Conservation (phyloP, 768 basidiomycete species). For the Lactifluus pinguis region DNA sequence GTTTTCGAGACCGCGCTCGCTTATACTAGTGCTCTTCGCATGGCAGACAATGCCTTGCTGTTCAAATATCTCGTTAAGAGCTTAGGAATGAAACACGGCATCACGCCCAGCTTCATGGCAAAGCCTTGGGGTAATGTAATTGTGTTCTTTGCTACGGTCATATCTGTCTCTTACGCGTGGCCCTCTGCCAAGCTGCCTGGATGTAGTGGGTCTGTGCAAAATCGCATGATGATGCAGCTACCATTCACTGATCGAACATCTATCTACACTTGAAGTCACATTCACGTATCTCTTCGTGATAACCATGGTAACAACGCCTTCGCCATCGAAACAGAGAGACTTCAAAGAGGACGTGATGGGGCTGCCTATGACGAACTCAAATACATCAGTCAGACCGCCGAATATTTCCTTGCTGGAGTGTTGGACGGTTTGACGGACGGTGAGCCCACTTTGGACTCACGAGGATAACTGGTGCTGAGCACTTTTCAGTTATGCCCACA, state of each 20-base stretch:
- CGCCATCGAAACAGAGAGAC: conserved; percentile 53
- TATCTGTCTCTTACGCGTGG: not conserved
- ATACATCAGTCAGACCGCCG: conserved; percentile 73
- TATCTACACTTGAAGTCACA: conserved; percentile 46
- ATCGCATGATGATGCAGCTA: not conserved
- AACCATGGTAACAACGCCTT: conserved; percentile 68
- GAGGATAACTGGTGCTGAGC: not conserved
- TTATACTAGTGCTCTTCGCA: conserved; percentile 66
- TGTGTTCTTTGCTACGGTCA: not conserved
- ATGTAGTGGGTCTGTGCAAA: conserved; percentile 68
- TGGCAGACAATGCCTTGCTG: conserved; percentile 87
- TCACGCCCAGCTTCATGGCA: conserved; percentile 97
- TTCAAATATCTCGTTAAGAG: conserved; percentile 94
- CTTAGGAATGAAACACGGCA: conserved; percentile 77
- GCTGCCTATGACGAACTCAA: conserved; percentile 77
- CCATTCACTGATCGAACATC: not conserved
- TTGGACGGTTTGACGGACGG: conserved; percentile 85
- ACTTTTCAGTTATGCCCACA: conserved; percentile 16
- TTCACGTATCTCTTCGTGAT: conserved; percentile 82
- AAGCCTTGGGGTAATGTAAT: conserved; percentile 87
- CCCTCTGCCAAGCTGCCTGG: conserved; percentile 65
- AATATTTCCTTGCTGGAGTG: conserved; percentile 93
- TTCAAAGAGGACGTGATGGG: conserved; percentile 51
- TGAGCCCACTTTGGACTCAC: conserved; percentile 28
- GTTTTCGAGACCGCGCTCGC: conserved; percentile 83